These are phyloP conservation scores for Chrysopogon serrulatus DNA, from an alignment of 176 grass and related monocot species.

Conservation along the genomic window DNA sequence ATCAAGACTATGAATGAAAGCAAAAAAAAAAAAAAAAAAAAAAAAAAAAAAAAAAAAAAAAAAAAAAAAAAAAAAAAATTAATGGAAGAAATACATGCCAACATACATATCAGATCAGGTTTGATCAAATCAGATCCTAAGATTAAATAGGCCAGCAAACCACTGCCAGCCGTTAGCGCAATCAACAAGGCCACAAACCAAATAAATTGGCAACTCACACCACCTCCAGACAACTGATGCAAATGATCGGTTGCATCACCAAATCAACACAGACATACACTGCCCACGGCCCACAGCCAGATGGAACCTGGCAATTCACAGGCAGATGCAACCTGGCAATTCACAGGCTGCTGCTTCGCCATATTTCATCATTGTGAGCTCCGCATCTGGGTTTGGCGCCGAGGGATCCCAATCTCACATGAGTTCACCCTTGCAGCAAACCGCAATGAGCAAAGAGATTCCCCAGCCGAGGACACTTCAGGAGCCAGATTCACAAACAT, in stretches of 20 bases:
- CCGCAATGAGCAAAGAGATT: slow-evolving; percentile 79
- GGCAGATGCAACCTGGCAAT: not conserved
- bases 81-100: not conserved
- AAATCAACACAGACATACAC: slow-evolving; percentile 17
- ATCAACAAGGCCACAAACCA: not conserved
- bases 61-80: not conserved
- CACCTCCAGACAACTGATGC: slow-evolving; percentile 3
- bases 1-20: not conserved
- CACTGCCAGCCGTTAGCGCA: not conserved
- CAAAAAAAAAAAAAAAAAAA: not conserved
- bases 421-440: slow-evolving; percentile 90
- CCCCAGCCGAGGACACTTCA: slow-evolving; percentile 55
- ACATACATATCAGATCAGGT: not conserved
- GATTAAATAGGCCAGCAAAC: not conserved
- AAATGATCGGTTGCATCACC: slow-evolving; percentile 38
- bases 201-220: slow-evolving; percentile 8
- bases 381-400: slow-evolving; percentile 61
- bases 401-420: slow-evolving; percentile 78
- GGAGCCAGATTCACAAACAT: slow-evolving; percentile 96
- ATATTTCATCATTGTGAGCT: slow-evolving; percentile 23
- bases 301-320: not conserved
- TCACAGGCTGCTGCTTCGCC: not conserved
- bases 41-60: not conserved
- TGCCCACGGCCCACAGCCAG: not conserved
- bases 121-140: not conserved